Base-by-base conservation (phyloP, 768 basidiomycete genomes). In the Paxillus involutus region DNA sequence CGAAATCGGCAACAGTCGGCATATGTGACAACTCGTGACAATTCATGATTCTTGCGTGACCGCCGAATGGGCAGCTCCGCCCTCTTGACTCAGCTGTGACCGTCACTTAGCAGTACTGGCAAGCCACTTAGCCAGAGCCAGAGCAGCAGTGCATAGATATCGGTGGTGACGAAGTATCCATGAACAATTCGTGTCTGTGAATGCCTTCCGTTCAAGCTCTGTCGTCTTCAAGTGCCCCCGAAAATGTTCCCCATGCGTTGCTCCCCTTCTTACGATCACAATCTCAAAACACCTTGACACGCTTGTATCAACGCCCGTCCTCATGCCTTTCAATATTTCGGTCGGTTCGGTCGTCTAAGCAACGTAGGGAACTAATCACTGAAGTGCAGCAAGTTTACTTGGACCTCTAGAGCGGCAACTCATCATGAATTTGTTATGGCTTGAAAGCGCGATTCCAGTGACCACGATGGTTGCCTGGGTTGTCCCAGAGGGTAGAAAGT, bases 261-360 rank as follows among this genome's bases (percentile, higher is more conserved):
- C 74, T 93, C 24, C 84, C 89, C 0, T 94, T 94, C 72, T 76
- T 96, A 26, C 86, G 89, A 55, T 80, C 84, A 0, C 90, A 94
- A 63, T 87, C 89, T 0, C 88, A 91, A 67, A 85, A 79, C 54
- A 84, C 86, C 11, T 71, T 95, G 47, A 85, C 82, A 17, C 81
- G 92, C 24, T 75, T 97, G 47, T 97, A 94, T 65, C 83, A 88
- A 63, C 80, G 83, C 16, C 92, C 94, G 9, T 93, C 92, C 3
- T 88, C 89, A 74, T 94, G 93, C 72, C 81, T 97, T 48, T 87
- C 91, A 24, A 86, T 97, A 70, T 94, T 94, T 72, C 84, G 94
- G 89, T 91, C 56, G 58, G 77, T 68, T 56, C 36, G 40, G 26
- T 48, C 16, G 21, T 47, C 45, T 6, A 9, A 43, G 11, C 9